phyloP scores from a whole-genome alignment of 2,329 filamentous ascomycete genomes.

The Penicillium sp. region DNA sequence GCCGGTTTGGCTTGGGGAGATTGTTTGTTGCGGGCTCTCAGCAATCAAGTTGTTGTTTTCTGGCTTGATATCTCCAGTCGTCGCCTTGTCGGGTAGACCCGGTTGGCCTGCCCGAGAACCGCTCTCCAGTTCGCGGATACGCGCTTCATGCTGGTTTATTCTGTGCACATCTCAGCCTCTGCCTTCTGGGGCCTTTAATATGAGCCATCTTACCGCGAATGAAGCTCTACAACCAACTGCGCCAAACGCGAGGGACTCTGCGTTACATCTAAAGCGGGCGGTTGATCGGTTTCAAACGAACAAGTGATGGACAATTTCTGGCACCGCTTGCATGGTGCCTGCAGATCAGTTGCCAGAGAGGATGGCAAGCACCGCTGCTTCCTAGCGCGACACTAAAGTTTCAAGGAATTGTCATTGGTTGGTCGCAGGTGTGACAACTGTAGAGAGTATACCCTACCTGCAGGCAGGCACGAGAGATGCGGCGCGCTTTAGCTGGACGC shows the following conservation, averaged over 20 bases:
- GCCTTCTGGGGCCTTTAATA: no score
- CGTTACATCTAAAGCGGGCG: conserved; percentile 5
- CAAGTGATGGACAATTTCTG: conserved; percentile 10
- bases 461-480: conserved; percentile 21
- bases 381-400: conserved; percentile 17
- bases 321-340: conserved; percentile 15
- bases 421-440: neutral
- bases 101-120: no score
- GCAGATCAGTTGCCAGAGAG: conserved; percentile 2
- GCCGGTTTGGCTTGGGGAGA: conserved; percentile 1
- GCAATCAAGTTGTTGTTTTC: neutral
- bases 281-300: conserved; percentile 14
- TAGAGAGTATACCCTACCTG: conserved; percentile 13
- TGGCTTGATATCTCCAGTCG: neutral
- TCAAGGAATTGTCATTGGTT: neutral
- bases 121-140: conserved; percentile 3
- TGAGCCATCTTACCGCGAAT: conserved; percentile 7
- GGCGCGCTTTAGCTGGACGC: conserved; percentile 13
- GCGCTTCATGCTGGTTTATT: conserved; percentile 6
- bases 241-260: conserved; percentile 14
- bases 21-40: neutral
- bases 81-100: neutral
- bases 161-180: neutral
- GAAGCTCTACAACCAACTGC: conserved; percentile 16
- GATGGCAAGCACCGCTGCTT: conserved; percentile 16